Percentiles rank a stretch among this genome's conserved stretches.
phyloP scores from a whole-genome alignment of 2,329 filamentous ascomycete species.

The Colletotrichum caudatum region DNA sequence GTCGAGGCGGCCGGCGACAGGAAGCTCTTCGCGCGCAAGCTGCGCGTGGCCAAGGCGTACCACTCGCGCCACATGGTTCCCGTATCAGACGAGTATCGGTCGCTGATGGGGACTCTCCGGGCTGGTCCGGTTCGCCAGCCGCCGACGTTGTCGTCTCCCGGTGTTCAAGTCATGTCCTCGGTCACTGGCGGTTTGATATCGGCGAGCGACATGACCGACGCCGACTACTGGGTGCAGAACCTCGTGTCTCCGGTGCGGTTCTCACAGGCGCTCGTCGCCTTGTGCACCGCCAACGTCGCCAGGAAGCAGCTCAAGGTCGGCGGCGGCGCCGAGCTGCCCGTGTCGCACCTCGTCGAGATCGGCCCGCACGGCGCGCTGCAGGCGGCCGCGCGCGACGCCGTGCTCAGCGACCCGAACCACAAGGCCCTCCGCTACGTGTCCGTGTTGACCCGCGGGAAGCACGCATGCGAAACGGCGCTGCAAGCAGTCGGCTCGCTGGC shows the following conservation, averaged over 20 bases:
- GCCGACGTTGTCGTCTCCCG: neutral
- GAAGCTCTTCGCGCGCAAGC: constrained; percentile 19
- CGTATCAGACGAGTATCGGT: constrained; percentile 3
- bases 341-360: constrained; percentile 31
- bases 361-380: constrained; percentile 34
- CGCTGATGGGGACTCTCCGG: neutral
- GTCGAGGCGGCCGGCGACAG: constrained; percentile 49
- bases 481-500: constrained; percentile 42
- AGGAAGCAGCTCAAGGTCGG: constrained; percentile 43
- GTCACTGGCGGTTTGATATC: constrained; percentile 18
- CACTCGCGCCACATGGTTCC: constrained; percentile 20
- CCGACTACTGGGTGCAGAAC: constrained; percentile 35
- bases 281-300: constrained; percentile 19
- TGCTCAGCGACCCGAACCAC: constrained; percentile 58
- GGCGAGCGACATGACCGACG: neutral
- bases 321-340: constrained; percentile 36
- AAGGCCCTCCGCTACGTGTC: constrained; percentile 47
- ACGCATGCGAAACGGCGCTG: constrained; percentile 13
- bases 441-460: constrained; percentile 2
- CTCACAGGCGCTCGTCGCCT: constrained; percentile 25
- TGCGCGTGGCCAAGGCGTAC: constrained; percentile 18
- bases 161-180: constrained; percentile 48
- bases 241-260: constrained; percentile 27
- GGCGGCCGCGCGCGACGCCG: constrained; percentile 60
- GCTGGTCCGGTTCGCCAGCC: neutral